A percentile compares a stretch with the other conserved stretches of the same genome.
These are phyloP conservation scores for Colletotrichum lupini DNA, from an alignment of 2,329 filamentous ascomycete species.

Conservation along the genomic window DNA sequence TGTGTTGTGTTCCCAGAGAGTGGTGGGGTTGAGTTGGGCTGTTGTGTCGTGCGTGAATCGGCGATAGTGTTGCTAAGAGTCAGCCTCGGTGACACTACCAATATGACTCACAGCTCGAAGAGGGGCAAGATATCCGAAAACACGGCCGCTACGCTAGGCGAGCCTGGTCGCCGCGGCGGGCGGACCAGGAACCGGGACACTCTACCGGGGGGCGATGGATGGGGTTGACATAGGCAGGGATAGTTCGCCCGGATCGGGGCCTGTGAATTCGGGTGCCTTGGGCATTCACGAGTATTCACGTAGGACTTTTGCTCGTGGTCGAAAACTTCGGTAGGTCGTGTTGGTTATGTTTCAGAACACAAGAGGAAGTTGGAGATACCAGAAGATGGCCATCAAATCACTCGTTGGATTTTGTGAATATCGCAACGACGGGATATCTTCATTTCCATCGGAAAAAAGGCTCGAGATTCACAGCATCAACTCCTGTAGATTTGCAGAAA, in stretches of 20 bases:
- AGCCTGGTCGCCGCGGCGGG: background rate
- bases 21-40: background rate
- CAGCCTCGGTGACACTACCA: background rate
- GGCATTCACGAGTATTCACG: conserved; percentile 30
- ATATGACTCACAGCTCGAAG: background rate
- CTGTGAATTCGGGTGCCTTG: conserved; percentile 2
- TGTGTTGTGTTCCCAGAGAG: background rate
- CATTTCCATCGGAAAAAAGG: background rate
- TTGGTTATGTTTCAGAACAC: background rate
- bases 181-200: conserved; percentile 8
- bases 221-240: background rate
- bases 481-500: conserved; percentile 16
- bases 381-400: background rate
- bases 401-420: background rate
- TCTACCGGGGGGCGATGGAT: background rate
- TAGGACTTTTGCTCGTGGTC: background rate
- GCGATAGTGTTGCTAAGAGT: background rate
- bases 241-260: background rate
- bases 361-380: background rate
- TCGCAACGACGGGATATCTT: conserved; percentile 5
- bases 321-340: background rate
- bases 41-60: background rate
- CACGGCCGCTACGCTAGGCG: background rate
- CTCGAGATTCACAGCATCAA: conserved; percentile 15
- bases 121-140: too few relatives aligned